Evolutionary conservation across 2,329 filamentous ascomycete genomes (phyloP), one percentile per base, ranked within the genome.

Genomic region (Dothideomycetes sp.): DNA sequence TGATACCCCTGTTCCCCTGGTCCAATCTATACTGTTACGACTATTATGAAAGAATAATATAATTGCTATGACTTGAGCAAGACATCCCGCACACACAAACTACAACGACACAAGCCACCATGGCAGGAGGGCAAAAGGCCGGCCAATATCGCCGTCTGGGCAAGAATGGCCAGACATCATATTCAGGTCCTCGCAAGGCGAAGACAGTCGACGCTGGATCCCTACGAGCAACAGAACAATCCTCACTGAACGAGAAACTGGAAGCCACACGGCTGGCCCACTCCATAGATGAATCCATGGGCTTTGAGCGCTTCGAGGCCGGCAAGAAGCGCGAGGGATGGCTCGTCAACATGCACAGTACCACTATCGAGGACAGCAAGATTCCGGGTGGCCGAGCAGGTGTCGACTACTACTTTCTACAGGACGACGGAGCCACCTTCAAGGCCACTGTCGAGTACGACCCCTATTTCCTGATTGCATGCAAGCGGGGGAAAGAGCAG

Each of bases 371-470:
- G 59, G 89, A 96, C 57, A 75, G 88, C 12, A 84, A 85, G 50
- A 73, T 84, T 34, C 80, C 83, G 2, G 84, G 85, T 44, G 91
- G 91, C 29, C 79, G 86, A 48, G 83, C 91, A 1, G 91, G 85
- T 7, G 77, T 98, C 41, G 91, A 98, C 64, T 95, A 87, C 63
- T 98, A 95, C 68, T 98, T 98, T 63, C 81, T 98, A 44, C 84
- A 88, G 52, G 84, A 89, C 43, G 84, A 94, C 41, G 78, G 85
- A 11, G 77, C 80, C 36, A 89, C 83, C 4, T 98, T 98, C 72
- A 98, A 98, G 60, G 88, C 91, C 9, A 95, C 88, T 1, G 66
- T 98, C 48, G 86, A 94, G 64, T 96, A 94, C 59, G 87, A 96
- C 52, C 91, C 91, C 1, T 98, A 98, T 66, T 94, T 98, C 52